A percentile compares a stretch with the other conserved stretches of the same genome.
These are phyloP conservation scores for Phialophora chinensis DNA, from an alignment of 2,329 filamentous ascomycete species.

Conservation along the genomic window DNA sequence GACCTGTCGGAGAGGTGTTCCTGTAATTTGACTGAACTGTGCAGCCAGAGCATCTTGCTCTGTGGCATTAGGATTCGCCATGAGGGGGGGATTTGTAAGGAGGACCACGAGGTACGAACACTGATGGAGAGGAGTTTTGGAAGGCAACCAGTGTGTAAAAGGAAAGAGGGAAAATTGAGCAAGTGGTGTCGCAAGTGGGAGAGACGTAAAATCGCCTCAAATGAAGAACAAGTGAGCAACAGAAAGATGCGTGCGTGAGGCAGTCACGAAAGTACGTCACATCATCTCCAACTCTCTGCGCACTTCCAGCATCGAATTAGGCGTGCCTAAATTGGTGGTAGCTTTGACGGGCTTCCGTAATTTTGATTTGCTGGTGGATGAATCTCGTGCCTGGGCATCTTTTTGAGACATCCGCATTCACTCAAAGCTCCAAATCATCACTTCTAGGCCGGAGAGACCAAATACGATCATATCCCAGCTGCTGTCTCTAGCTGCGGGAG, in stretches of 20 bases:
- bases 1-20: conserved; percentile 57
- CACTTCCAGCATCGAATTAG: neutral
- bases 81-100: conserved; percentile 9
- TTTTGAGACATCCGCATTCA: conserved; percentile 14
- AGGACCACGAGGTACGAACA: neutral
- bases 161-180: neutral
- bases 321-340: conserved; percentile 3
- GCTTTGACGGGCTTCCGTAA: neutral
- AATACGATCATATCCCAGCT: neutral
- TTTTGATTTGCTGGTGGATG: conserved; percentile 14
- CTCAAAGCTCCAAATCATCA: conserved; percentile 16
- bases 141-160: conserved; percentile 22
- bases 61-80: conserved; percentile 35
- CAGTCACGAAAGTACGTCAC: conserved; percentile 20
- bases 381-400: conserved; percentile 24
- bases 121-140: conserved; percentile 13
- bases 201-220: neutral
- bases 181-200: neutral
- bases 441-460: neutral
- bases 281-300: neutral
- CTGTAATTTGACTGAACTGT: conserved; percentile 65
- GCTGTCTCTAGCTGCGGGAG: conserved; percentile 4
- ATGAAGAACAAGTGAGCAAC: neutral
- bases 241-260: conserved; percentile 12
- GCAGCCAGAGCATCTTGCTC: conserved; percentile 52